Base-by-base conservation (phyloP, 1,284 basidiomycete species). In the Mrakiaceae sp. region DNA sequence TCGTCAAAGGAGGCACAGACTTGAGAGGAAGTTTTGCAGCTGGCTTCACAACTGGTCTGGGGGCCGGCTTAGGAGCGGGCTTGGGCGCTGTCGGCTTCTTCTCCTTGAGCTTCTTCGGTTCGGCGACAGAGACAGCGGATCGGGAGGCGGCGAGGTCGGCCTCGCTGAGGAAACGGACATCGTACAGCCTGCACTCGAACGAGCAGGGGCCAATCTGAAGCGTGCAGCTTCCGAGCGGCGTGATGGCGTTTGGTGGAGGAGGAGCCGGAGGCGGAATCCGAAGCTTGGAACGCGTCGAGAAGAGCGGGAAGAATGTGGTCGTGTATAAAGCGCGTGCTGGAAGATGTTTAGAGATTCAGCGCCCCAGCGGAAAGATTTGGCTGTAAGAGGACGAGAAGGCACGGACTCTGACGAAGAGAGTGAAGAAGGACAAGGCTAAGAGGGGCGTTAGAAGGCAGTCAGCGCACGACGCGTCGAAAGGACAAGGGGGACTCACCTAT, bases 61-160 rank as follows among this genome's bases (percentile, higher is more conserved):
- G 27, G 27, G 27, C 27, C 27, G 27, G 27, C 27, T 27, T 27
- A 27, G 27, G 27, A 27, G 27, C 27, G 27, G 27, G 27, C 27
- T 27, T 27, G 2, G 27, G 27, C 27, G 27, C 27, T 27, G 27
- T 27, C 27, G 27, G 27, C 27, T 27, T 27, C 27, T 27, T 27
- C 27, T 27, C 27, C 27, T 27, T 27, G 27, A 27, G 27, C 27
- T 27, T 27, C 27, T 27, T 27, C 27, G 27, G 27, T 27, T 27
- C 27, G 27, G 27, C 27, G 27, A 27, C 27, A 27, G 27, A 27
- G 27, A 27, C 27, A 27, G 27, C 27, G 27, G 27, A 27, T 27
- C 27, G 27, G 27, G 27, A 1, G 27, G 27, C 27, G 76, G 68
- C 48, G 78, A 73, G 47, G 75, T 76, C 27, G 78, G 71, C 55